phyloP scores from a whole-genome alignment of 192 early-diverging fungal species.

The Coemansia sp. region DNA sequence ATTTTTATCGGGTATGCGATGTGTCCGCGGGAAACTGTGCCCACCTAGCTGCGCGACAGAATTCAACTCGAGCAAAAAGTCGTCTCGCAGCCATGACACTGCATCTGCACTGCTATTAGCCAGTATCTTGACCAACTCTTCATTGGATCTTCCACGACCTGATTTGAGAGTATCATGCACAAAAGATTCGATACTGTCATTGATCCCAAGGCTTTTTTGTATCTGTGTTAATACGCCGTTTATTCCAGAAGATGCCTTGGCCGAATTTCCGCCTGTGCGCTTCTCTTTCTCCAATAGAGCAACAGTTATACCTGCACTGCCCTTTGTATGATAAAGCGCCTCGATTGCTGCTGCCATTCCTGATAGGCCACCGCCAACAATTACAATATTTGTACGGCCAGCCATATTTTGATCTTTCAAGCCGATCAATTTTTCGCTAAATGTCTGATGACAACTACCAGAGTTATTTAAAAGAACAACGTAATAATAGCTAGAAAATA shows the following conservation, averaged over 20 bases:
- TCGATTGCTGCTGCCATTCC: constrained; percentile 43
- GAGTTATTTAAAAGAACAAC: neutral
- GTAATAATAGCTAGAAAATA: neutral
- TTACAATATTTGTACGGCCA: constrained; percentile 21
- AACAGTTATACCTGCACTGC: constrained; percentile 14
- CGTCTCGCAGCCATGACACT: constrained; percentile 91
- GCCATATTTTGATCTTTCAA: constrained; percentile 6
- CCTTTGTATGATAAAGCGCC: constrained; percentile 32
- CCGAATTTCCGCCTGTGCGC: constrained; percentile 79
- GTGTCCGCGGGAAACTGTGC: constrained; percentile 91
- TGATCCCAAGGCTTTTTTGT: constrained; percentile 66
- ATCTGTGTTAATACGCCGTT: constrained; percentile 90
- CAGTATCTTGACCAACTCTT: constrained; percentile 81
- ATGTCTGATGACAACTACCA: neutral
- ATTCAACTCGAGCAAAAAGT: constrained; percentile 85
- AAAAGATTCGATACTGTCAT: constrained; percentile 84
- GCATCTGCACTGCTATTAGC: constrained; percentile 83
- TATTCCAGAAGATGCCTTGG: constrained; percentile 97
- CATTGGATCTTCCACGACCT: constrained; percentile 77
- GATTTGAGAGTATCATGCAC: constrained; percentile 85
- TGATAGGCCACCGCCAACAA: constrained; percentile 42
- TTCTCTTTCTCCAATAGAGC: constrained; percentile 40
- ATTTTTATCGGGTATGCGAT: constrained; percentile 60
- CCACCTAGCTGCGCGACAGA: constrained; percentile 89
- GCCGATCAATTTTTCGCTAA: neutral